Evolutionary conservation across 495 filamentous ascomycete genomes (phyloP).

Genomic region (Penicillium nucicola): DNA sequence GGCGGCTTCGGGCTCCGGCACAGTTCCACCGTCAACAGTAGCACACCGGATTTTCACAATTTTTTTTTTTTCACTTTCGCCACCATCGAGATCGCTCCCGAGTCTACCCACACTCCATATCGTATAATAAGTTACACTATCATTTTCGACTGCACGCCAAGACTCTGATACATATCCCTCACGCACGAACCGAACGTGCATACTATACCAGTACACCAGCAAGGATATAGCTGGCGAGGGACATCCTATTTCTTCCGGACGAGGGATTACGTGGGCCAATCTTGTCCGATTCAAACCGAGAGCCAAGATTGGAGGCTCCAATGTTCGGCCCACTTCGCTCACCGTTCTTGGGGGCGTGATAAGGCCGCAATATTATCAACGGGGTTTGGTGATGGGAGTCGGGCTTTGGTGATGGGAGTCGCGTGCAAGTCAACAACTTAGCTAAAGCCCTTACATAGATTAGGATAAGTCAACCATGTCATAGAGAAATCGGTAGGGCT

Average conservation of each 20-base stretch:
- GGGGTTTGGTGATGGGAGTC: too few relatives aligned
- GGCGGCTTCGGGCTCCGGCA: not conserved
- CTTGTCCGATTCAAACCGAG: constrained; percentile 16
- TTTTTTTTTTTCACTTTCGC: not conserved
- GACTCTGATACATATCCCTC: not conserved
- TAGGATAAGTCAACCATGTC: too few relatives aligned
- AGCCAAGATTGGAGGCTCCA: constrained; percentile 3
- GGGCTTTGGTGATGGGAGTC: too few relatives aligned
- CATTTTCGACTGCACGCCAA: not conserved
- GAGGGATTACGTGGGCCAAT: not conserved
- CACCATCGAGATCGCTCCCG: not conserved
- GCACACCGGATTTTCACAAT: constrained; percentile 1
- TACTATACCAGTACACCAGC: too few relatives aligned
- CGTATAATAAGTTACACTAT: not conserved
- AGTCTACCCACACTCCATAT: not conserved
- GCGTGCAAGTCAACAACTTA: too few relatives aligned
- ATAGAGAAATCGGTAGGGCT: too few relatives aligned
- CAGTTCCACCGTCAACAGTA: not conserved
- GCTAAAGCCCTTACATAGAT: too few relatives aligned
- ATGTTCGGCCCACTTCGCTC: not conserved
- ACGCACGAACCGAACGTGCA: too few relatives aligned
- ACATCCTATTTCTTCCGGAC: not conserved
- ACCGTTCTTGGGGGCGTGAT: not conserved
- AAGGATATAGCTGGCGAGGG: too few relatives aligned
- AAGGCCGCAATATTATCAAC: not conserved